Conservation (phyloP, 345 rosid genomes). For the Salix caprea region DNA sequence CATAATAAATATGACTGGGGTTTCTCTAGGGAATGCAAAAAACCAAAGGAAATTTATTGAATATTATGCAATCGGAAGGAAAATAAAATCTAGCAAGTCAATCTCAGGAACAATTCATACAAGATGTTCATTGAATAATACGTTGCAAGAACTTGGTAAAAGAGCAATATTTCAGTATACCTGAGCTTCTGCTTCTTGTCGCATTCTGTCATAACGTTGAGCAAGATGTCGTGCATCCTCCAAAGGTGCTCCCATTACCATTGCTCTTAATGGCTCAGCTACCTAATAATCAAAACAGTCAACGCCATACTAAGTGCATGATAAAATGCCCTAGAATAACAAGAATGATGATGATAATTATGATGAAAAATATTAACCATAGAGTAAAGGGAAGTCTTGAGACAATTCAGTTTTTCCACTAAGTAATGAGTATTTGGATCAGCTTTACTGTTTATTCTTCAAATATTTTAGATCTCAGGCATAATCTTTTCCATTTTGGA, state of each 20-base stretch:
- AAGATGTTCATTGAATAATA: background rate
- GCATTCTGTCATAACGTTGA: conserved; percentile 88
- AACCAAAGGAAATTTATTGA: background rate
- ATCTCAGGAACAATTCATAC: background rate
- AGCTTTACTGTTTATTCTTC: background rate
- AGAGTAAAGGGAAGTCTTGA: background rate
- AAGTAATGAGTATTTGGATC: background rate
- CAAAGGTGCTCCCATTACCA: conserved; percentile 90
- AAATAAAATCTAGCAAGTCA: background rate
- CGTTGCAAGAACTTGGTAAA: conserved; percentile 2
- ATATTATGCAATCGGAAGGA: background rate
- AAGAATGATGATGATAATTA: background rate
- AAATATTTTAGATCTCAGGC: background rate
- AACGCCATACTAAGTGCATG: conserved; percentile 14
- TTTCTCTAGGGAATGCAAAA: background rate
- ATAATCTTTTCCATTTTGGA: background rate
- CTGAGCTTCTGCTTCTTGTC: conserved; percentile 96
- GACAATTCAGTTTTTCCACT: background rate
- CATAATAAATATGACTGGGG: background rate
- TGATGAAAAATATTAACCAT: background rate
- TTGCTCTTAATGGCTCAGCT: conserved; percentile 90
- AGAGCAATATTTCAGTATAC: conserved; percentile 32
- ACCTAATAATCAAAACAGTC: conserved; percentile 45
- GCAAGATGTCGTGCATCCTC: conserved; percentile 98
- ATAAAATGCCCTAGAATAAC: background rate